Evolutionary conservation across 1,139 yeast genomes (phyloP).

Genomic region (Kodamaea sp.): DNA sequence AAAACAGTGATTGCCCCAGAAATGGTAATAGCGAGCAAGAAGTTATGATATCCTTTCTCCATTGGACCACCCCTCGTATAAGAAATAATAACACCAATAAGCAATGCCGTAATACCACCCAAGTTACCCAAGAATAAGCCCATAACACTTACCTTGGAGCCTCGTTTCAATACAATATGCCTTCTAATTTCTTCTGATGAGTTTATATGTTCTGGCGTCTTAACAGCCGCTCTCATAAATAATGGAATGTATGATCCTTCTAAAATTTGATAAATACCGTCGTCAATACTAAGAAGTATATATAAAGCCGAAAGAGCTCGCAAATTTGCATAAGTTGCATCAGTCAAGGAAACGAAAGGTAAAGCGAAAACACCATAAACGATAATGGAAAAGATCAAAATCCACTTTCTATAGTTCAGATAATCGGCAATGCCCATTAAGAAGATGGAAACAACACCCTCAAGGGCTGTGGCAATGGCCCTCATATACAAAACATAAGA

Average conservation of each 20-base stretch:
- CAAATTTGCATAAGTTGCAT: slow-evolving; percentile 20
- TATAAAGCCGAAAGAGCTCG: slow-evolving; percentile 30
- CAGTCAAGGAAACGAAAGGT: slow-evolving; percentile 36
- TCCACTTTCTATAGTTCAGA: slow-evolving; percentile 35
- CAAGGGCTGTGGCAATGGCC: slow-evolving; percentile 39
- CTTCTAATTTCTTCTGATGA: slow-evolving; percentile 26
- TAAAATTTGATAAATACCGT: slow-evolving; percentile 35
- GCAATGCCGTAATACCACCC: slow-evolving; percentile 40
- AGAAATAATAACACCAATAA: slow-evolving; percentile 40
- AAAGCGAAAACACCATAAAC: slow-evolving; percentile 35
- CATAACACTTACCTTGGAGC: slow-evolving; percentile 38
- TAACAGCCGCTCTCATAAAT: slow-evolving; percentile 33
- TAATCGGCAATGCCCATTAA: slow-evolving; percentile 45
- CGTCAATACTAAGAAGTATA: slow-evolving; percentile 27
- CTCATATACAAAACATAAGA: slow-evolving; percentile 37
- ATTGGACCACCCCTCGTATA: slow-evolving; percentile 26
- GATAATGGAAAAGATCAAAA: slow-evolving; percentile 29
- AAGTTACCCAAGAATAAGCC: slow-evolving; percentile 37
- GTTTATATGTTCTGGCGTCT: slow-evolving; percentile 12
- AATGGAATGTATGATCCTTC: slow-evolving; percentile 45
- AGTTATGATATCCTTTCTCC: slow-evolving; percentile 32
- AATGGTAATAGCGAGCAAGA: slow-evolving; percentile 37
- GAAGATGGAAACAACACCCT: slow-evolving; percentile 36
- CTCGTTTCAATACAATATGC: slow-evolving; percentile 27
- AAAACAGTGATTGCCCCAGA: slow-evolving; percentile 38